Conservation (phyloP, 192 early-diverging fungal genomes). For the Allomyces javanicus region DNA sequence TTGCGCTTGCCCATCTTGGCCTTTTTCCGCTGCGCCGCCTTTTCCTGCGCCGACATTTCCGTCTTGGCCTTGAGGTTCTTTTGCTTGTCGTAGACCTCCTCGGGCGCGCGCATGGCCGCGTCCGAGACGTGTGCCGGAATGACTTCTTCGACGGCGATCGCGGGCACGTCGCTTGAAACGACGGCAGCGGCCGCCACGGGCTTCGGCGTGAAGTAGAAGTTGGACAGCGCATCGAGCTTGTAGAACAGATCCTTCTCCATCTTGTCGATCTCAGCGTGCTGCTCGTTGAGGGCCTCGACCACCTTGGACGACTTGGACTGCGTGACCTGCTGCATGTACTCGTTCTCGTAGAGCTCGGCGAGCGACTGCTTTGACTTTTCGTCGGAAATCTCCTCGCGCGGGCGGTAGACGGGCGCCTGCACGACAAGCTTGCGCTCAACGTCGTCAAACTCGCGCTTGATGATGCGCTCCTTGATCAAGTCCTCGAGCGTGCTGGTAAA, state of each 20-base stretch:
- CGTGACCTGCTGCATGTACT: constrained; percentile 46
- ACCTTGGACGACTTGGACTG: constrained; percentile 25
- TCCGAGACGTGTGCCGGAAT: constrained; percentile 69
- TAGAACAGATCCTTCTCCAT: constrained; percentile 59
- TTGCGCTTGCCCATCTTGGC: background rate
- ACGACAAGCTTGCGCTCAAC: constrained; percentile 58
- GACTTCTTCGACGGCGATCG: constrained; percentile 87
- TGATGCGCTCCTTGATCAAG: constrained; percentile 78
- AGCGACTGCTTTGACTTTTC: constrained; percentile 72
- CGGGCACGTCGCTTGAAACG: constrained; percentile 55
- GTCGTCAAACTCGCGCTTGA: constrained; percentile 77
- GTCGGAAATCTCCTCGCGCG: constrained; percentile 62
- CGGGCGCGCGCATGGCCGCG: constrained; percentile 61
- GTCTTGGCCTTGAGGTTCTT: constrained; percentile 6
- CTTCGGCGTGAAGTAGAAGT: constrained; percentile 84
- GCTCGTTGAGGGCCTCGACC: constrained; percentile 48
- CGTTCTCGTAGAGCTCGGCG: constrained; percentile 77
- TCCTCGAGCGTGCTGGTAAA: constrained; percentile 71
- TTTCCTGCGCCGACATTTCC: background rate
- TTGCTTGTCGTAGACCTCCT: constrained; percentile 75
- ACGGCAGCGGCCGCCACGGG: constrained; percentile 55
- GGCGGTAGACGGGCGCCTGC: constrained; percentile 45
- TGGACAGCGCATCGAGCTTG: constrained; percentile 78
- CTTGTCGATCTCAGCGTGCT: constrained; percentile 61
- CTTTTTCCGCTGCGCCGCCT: background rate